Evolutionary conservation across 352 stramenopile genomes (phyloP).

Genomic region (Thalassiosira exigua): DNA sequence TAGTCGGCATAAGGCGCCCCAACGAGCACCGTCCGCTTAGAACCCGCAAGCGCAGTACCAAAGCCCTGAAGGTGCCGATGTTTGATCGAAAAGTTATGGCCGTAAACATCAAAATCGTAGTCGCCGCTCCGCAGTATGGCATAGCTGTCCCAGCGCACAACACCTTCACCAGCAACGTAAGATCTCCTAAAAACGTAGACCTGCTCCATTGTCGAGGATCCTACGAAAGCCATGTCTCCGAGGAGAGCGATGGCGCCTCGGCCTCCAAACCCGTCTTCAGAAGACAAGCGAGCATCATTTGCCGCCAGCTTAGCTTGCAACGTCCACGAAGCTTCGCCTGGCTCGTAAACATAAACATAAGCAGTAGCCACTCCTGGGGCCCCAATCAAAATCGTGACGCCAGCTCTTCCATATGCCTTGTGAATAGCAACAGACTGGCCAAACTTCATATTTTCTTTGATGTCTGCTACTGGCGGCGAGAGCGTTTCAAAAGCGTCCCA

Average conservation of each 20-base stretch:
- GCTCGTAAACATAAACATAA: constrained; percentile 46
- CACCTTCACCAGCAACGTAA: constrained; percentile 59
- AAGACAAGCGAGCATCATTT: constrained; percentile 39
- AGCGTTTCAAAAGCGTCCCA: constrained; percentile 68
- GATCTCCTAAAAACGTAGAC: constrained; percentile 77
- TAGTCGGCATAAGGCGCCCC: constrained; percentile 89
- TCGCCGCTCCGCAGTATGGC: constrained; percentile 86
- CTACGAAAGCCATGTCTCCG: constrained; percentile 90
- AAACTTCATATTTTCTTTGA: constrained; percentile 49
- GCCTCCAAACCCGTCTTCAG: constrained; percentile 57
- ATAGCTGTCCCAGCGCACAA: constrained; percentile 63
- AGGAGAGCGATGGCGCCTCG: constrained; percentile 83
- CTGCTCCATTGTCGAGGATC: constrained; percentile 83
- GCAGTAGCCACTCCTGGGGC: constrained; percentile 59
- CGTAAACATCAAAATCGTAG: constrained; percentile 85
- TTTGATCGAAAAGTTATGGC: constrained; percentile 67
- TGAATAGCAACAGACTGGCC: constrained; percentile 64
- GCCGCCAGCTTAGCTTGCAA: constrained; percentile 35
- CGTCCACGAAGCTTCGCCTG: constrained; percentile 33
- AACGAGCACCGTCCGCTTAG: constrained; percentile 89
- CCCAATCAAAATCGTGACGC: constrained; percentile 68
- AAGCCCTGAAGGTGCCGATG: constrained; percentile 89
- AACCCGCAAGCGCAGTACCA: constrained; percentile 87
- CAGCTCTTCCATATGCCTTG: constrained; percentile 68
- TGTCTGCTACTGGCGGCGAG: constrained; percentile 38